These are phyloP conservation scores for Eucalyptus viminalis DNA, from an alignment of 345 rosid genomes.

Conservation along the genomic window DNA sequence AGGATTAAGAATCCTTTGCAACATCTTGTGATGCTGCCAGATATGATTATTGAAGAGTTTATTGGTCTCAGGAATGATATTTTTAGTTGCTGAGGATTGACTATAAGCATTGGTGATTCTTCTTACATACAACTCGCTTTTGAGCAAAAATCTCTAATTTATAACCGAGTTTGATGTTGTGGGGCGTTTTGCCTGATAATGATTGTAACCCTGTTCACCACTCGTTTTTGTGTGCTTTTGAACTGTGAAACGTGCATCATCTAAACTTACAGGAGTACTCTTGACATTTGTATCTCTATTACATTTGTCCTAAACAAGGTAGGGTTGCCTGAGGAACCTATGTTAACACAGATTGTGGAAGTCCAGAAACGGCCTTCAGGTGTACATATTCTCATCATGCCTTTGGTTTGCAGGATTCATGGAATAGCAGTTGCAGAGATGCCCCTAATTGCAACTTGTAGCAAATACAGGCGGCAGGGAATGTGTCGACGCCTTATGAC, in stretches of 20 bases:
- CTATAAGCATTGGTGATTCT: not conserved
- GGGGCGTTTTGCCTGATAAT: not conserved
- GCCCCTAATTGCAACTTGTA: constrained; percentile 97
- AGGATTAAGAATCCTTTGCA: not conserved
- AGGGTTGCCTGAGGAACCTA: not conserved
- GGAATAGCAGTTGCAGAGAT: constrained; percentile 83
- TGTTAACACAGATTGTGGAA: not conserved
- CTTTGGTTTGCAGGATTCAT: constrained; percentile 44
- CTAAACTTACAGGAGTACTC: not conserved
- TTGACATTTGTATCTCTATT: not conserved
- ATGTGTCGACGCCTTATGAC: constrained; percentile 75
- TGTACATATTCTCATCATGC: not conserved
- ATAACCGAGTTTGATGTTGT: not conserved
- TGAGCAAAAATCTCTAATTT: not conserved
- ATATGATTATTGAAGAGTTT: not conserved
- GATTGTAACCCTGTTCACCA: not conserved
- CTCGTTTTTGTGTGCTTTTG: not conserved
- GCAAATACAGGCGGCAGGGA: constrained; percentile 79
- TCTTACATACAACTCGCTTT: not conserved
- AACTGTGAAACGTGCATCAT: not conserved
- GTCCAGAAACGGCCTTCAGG: not conserved
- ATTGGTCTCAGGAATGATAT: not conserved
- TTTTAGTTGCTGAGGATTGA: not conserved
- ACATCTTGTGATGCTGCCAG: not conserved
- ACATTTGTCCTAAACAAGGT: not conserved